Conservation (phyloP, 805 yeast species). For the Lachancea meyersii region DNA sequence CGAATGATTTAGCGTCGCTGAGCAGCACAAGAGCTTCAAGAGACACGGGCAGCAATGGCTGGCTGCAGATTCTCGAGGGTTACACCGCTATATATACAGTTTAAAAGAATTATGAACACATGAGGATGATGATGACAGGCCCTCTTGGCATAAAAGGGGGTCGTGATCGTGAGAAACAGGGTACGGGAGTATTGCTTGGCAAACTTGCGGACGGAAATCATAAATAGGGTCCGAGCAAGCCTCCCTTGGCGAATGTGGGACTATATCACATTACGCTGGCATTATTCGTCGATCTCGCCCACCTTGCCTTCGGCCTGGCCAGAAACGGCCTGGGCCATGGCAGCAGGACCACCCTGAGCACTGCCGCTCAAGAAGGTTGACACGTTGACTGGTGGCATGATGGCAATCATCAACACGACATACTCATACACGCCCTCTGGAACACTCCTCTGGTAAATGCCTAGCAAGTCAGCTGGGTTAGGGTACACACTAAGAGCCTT, state of each 20-base stretch:
- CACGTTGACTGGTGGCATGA: constrained; percentile 79
- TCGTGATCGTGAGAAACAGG: constrained; percentile 1
- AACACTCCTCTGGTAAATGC: constrained; percentile 82
- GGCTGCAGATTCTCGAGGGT: background rate
- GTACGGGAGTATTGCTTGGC: background rate
- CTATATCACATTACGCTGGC: background rate
- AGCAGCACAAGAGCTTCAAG: too few relatives aligned
- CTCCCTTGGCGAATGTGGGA: too few relatives aligned
- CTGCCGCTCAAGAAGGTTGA: constrained; percentile 56
- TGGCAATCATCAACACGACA: constrained; percentile 82
- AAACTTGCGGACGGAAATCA: background rate
- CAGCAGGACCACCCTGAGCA: constrained; percentile 16
- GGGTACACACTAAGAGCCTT: constrained; percentile 92
- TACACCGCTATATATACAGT: constrained; percentile 7
- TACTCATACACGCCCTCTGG: constrained; percentile 78
- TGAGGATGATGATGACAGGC: constrained; percentile 3
- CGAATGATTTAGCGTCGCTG: too few relatives aligned
- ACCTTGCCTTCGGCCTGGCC: constrained; percentile 21
- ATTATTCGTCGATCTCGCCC: constrained; percentile 26
- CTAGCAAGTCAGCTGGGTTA: constrained; percentile 85
- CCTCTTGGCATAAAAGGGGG: background rate
- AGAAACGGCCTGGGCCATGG: constrained; percentile 15
- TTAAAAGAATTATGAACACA: constrained; percentile 7
- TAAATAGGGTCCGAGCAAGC: too few relatives aligned
- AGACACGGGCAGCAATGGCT: background rate